phyloP scores from a whole-genome alignment of 371 early-diverging fungal genomes.

The Polyrhizophydium stewartii region DNA sequence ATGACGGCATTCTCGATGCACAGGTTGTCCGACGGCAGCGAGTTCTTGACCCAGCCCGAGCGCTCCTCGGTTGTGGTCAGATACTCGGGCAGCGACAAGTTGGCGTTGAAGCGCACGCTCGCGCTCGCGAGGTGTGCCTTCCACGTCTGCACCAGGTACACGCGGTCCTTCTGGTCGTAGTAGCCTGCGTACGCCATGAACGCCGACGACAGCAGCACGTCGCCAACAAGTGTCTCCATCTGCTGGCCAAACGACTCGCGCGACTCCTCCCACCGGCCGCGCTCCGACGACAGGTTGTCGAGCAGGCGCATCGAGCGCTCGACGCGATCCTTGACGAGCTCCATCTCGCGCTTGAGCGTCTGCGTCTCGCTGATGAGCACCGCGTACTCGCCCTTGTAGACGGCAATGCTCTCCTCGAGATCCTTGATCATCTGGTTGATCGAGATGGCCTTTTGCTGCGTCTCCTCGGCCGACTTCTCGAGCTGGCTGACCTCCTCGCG shows the following conservation, averaged over 20 bases:
- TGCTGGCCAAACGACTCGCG: constrained; percentile 91
- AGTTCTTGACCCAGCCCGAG: constrained; percentile 82
- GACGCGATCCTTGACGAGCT: constrained; percentile 88
- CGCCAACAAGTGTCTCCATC: constrained; percentile 98
- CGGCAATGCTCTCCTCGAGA: constrained; percentile 81
- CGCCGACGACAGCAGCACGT: constrained; percentile 89
- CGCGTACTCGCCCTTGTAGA: constrained; percentile 96
- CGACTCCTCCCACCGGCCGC: constrained; percentile 87
- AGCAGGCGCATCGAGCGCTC: constrained; percentile 87
- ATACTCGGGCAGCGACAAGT: constrained; percentile 86
- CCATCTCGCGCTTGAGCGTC: constrained; percentile 92
- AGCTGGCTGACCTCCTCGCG: constrained; percentile 86
- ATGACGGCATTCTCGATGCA: constrained; percentile 97
- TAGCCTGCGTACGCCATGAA: constrained; percentile 95
- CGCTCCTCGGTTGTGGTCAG: constrained; percentile 92
- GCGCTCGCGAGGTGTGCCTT: constrained; percentile 68
- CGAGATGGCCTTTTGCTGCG: constrained; percentile 65
- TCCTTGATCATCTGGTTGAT: constrained; percentile 79
- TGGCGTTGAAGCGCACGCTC: constrained; percentile 73
- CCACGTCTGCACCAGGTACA: constrained; percentile 76
- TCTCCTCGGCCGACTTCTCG: constrained; percentile 73
- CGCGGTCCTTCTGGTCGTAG: constrained; percentile 95
- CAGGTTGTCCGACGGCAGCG: constrained; percentile 86
- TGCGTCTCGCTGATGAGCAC: constrained; percentile 90
- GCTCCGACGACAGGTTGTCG: constrained; percentile 89